phyloP scores from a whole-genome alignment of 805 yeast genomes.

The Lachancea mirantina region DNA sequence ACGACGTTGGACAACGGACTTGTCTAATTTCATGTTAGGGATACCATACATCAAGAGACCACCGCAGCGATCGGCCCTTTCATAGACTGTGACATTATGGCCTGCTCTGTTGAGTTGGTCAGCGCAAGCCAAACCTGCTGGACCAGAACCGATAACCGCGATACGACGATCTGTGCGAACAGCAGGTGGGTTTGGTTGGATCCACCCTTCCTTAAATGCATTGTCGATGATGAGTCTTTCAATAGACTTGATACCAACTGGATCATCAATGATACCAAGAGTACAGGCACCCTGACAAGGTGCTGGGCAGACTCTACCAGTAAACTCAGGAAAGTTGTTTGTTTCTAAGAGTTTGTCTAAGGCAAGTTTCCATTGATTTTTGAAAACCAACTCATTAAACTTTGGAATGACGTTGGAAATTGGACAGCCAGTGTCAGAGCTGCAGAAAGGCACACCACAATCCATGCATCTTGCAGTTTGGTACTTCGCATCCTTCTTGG shows the following conservation, averaged over 20 bases:
- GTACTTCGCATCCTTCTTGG: constrained; percentile 77
- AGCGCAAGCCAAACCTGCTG: constrained; percentile 94
- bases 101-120: constrained; percentile 97
- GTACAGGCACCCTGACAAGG: constrained; percentile 98
- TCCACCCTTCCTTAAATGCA: constrained; percentile 96
- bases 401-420: constrained; percentile 94
- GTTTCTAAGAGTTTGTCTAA: constrained; percentile 88
- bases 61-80: constrained; percentile 92
- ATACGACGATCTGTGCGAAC: constrained; percentile 77
- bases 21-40: constrained; percentile 97
- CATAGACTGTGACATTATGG: constrained; percentile 84
- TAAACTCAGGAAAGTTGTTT: constrained; percentile 96
- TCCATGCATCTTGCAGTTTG: constrained; percentile 99
- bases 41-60: constrained; percentile 98
- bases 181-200: constrained; percentile 72
- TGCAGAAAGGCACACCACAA: constrained; percentile 99
- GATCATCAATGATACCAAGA: constrained; percentile 85
- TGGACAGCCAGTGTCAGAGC: constrained; percentile 97
- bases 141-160: constrained; percentile 94
- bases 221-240: constrained; percentile 95
- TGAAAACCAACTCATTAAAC: constrained; percentile 94
- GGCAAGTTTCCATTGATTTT: constrained; percentile 92
- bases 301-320: constrained; percentile 97
- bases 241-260: constrained; percentile 93
- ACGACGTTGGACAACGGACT: constrained; percentile 87